Evolutionary conservation across 345 rosid genomes (phyloP), one percentile per base, ranked within the genome.

Genomic region (Anastatica hierochuntica): DNA sequence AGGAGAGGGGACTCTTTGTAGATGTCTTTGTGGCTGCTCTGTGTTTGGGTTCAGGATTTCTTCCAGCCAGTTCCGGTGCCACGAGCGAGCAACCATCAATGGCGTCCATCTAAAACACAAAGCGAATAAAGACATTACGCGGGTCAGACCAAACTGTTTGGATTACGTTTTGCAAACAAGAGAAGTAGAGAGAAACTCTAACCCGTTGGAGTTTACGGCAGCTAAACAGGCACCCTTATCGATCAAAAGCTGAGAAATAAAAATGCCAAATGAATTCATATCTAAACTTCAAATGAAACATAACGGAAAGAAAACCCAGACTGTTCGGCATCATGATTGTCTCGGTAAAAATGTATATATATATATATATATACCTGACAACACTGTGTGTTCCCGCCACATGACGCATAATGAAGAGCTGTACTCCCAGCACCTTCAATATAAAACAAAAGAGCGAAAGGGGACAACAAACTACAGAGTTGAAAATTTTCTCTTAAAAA

Each of bases 341-440:
- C 11, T 56, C 21, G 8, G 36, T 43, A 23, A 53, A 40, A 31
- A 60, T 36, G 56, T 29, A 11, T 36, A 20, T 11, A 33, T 49
- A 67, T 76, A 90, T 29, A 11, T 36, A 20, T 11, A 33, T 49
- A 67, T 76, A 90, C 98, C 81, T 88, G 88, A 64, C 96, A 92
- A 58, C 97, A 92, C 34, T 82, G 90, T 23, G 69, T 70, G 72
- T 78, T 92, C 69, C 98, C 98, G 34, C 96, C 98, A 75, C 98
- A 92, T 18, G 98, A 94, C 70, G 95, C 98, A 63, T 92, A 92
- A 66, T 92, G 98, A 14, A 92, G 90, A 40, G 95, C 64, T 14
- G 94, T 77, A 78, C 98, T 92, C 64, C 95, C 96, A 20, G 98
- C 83, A 55, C 98, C 96, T 90, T 78, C 47, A 79, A 56, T 38